A percentile compares a stretch with the other conserved stretches of the same genome.
These are phyloP conservation scores for Daphne laureola DNA, from an alignment of 441 rosid genomes.

Conservation along the genomic window DNA sequence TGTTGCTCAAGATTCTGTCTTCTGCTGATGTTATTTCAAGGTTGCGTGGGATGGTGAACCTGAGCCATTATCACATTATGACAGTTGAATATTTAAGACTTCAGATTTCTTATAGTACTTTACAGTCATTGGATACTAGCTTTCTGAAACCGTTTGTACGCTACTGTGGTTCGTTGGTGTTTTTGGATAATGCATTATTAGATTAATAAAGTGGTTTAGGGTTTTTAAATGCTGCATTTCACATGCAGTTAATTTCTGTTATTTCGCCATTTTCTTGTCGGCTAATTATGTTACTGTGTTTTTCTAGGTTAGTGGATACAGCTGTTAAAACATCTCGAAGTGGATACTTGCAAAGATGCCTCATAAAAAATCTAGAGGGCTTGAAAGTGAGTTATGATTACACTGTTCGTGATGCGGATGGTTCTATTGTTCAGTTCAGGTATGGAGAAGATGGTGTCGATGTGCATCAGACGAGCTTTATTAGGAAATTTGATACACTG, in stretches of 20 bases:
- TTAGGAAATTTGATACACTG: conserved; percentile 64
- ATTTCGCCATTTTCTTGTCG: conserved; percentile 3
- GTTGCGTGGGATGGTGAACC: too few relatives aligned
- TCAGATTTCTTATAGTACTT: too few relatives aligned
- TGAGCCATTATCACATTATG: too few relatives aligned
- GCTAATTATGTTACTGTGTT: conserved; percentile 22
- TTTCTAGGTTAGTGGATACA: conserved; percentile 89
- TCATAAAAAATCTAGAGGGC: conserved; percentile 94
- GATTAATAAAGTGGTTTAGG: not conserved
- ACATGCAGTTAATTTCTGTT: not conserved
- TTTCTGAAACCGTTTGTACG: too few relatives aligned
- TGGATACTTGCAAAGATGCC: conserved; percentile 98
- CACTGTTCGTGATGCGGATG: conserved; percentile 97
- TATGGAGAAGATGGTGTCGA: conserved; percentile 99
- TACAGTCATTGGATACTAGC: too few relatives aligned
- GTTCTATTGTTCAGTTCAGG: conserved; percentile 82
- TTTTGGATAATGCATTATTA: too few relatives aligned
- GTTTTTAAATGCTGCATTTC: not conserved
- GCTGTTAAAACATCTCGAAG: conserved; percentile 99
- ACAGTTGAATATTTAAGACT: too few relatives aligned
- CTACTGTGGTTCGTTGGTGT: too few relatives aligned
- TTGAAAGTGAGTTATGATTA: conserved; percentile 86
- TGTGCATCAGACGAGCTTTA: conserved; percentile 84
- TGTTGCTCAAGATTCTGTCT: too few relatives aligned
- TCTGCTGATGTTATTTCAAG: too few relatives aligned